These are phyloP conservation scores for Candida verbasci DNA, from an alignment of 805 yeast species.

Conservation along the genomic window DNA sequence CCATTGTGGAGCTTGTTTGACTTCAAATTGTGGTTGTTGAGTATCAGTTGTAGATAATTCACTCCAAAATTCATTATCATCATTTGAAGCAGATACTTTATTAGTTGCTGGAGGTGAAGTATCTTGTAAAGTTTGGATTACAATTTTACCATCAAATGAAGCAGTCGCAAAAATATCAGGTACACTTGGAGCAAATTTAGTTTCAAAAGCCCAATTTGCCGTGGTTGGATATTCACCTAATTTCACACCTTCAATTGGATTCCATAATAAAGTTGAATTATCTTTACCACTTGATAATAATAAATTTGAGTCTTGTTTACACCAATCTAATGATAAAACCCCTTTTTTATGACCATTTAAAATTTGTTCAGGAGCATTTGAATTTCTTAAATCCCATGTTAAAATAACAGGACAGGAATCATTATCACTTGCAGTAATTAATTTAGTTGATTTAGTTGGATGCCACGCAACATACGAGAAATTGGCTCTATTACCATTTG, in stretches of 20 bases:
- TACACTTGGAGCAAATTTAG: constrained; percentile 78
- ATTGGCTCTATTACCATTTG: constrained; percentile 49
- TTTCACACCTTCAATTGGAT: constrained; percentile 68
- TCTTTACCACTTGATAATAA: constrained; percentile 91
- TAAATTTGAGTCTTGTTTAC: constrained; percentile 71
- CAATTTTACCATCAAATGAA: constrained; percentile 79
- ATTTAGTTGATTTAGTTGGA: constrained; percentile 79
- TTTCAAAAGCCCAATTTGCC: constrained; percentile 90
- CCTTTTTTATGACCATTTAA: constrained; percentile 84
- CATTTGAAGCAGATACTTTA: constrained; percentile 34
- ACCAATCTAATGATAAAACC: constrained; percentile 90
- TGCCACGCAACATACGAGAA: constrained; percentile 91
- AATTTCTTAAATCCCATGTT: constrained; percentile 92
- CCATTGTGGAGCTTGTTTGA: constrained; percentile 89
- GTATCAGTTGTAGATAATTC: constrained; percentile 63
- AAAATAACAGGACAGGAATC: constrained; percentile 77
- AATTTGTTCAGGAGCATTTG: constrained; percentile 80
- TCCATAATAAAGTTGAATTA: constrained; percentile 85
- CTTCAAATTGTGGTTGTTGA: constrained; percentile 66
- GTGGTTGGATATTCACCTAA: constrained; percentile 88
- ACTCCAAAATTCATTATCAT: constrained; percentile 85
- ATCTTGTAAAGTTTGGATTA: constrained; percentile 85
- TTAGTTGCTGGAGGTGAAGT: constrained; percentile 55
- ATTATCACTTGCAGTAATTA: constrained; percentile 81
- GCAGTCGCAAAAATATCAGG: constrained; percentile 91